These are phyloP conservation scores for Inonotus obliquus DNA, from an alignment of 1,284 basidiomycete genomes.

Conservation along the genomic window DNA sequence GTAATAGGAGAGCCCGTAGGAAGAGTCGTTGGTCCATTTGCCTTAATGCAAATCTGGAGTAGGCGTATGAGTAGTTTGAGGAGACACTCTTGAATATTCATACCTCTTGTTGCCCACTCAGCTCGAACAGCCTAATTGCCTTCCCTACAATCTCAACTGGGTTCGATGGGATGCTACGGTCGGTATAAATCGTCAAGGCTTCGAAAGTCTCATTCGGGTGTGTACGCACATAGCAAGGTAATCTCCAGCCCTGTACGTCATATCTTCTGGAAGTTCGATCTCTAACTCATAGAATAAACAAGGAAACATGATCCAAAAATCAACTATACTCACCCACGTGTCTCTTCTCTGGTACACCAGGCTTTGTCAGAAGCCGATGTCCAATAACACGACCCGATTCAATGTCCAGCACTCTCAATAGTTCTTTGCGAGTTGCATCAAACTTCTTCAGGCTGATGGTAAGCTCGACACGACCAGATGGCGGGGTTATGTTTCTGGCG, in stretches of 20 bases:
- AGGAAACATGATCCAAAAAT: too few species aligned
- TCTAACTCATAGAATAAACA: constrained; percentile 28
- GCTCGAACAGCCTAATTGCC: constrained; percentile 34
- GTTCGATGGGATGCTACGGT: constrained; percentile 39
- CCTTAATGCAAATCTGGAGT: constrained; percentile 37
- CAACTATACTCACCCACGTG: constrained; percentile 34
- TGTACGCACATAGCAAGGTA: constrained; percentile 41
- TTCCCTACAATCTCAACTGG: constrained; percentile 35
- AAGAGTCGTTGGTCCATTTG: constrained; percentile 37
- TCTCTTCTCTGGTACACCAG: constrained; percentile 37
- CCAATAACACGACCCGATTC: constrained; percentile 37
- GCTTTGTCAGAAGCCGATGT: constrained; percentile 37
- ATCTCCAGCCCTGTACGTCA: constrained; percentile 41
- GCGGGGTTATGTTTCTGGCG: constrained; percentile 5
- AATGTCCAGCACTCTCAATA: constrained; percentile 37
- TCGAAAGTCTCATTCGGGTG: too few species aligned
- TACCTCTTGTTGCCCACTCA: constrained; percentile 41
- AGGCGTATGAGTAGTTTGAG: background rate
- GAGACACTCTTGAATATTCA: background rate
- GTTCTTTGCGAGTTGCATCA: constrained; percentile 32
- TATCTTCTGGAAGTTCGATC: constrained; percentile 39
- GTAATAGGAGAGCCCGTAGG: constrained; percentile 36
- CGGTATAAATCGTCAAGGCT: too few species aligned
- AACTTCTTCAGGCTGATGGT: constrained; percentile 32
- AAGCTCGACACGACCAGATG: constrained; percentile 23